Evolutionary conservation across 1,284 basidiomycete genomes (phyloP), one percentile per base, ranked within the genome.

Genomic region (Cryptococcus amylolentus): DNA sequence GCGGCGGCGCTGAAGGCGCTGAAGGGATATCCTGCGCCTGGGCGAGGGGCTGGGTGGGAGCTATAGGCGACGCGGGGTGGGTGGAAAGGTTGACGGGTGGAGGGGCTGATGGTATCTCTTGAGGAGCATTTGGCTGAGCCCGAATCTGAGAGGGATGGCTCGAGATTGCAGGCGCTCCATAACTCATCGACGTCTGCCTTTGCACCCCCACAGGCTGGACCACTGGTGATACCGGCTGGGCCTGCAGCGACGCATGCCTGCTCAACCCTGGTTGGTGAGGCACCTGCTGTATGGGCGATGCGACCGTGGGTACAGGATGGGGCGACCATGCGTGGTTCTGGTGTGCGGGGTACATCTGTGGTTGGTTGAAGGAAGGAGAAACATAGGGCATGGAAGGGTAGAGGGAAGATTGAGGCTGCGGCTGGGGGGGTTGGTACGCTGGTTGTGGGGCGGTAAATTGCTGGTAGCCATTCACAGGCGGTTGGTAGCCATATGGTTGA

Each of bases 281-380:
- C 20, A 60, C 43, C 28, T 68, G 68, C 31, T 74, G 70, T 35
- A 23, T 42, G 0, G 41, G 20, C 41, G 41, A 42, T 23, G n/a
- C 18, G 8, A 27, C 14, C 14, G 44, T 18, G 20, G 44, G 44
- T 6, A 18, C n/a, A 20, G 18, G 26, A 16, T 46, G 9, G 26
- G 44, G 44, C 2, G 44, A 46, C 14, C 14, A 46, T 10, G n/a
- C 18, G 27, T 16, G 42, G 42, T 44, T 20, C 39, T 58, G 56
- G 2, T 60, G 58, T 44, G 52, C 57, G 39, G 62, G 52, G 28
- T 62, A 49, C 31, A 69, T 67, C 31, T 74, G 70, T 31, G 98
- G 79, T 89, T 88, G 64, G 95, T 98, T 59, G 96, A 98, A 78
- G 96, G 96, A 66, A 91, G 91, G 70, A 92, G 95, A 67, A 97